Base-by-base conservation (phyloP, 2,329 filamentous ascomycete genomes). In the Talaromyces sp. region DNA sequence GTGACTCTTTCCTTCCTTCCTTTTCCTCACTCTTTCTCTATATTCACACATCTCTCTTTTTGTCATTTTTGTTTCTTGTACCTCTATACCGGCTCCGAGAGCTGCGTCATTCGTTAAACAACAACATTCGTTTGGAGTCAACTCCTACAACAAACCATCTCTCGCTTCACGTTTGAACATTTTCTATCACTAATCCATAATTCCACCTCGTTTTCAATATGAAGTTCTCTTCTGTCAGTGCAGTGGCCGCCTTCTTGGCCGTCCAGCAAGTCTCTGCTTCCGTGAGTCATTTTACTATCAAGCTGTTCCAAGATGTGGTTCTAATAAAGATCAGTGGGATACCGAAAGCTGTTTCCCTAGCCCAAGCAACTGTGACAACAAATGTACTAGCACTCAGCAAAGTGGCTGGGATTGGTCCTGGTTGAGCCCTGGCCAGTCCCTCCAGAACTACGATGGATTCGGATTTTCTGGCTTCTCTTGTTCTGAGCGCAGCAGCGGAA, bases 381-480 rank as follows among this genome's bases (percentile, higher is more conserved):
- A 89, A 72, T 97, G 94, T 80, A 87, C 85, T 66, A 76, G 84
- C n/a, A 78, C 87, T 69, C 91, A 96, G 81, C 79, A 84, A 68
- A 70, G 73, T 24, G 93, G 92, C 59, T 95, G 90, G 77, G 81
- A 89, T 82, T 97, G 90, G 86, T 78, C 78, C 31, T 85, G 86
- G 69, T 84, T 96, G 27, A 71, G 76, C 68, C 69, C 80, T 41
- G 92, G 91, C 52, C 41, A 52, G 14, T 72, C 75, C 16, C 88
- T 96, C 79, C 78, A 76, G 69, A 79, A 76, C 70, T 96, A 92
- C 77, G 86, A 86, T 61, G 90, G 87, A 73, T 92, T 94, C 78
- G 80, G 84, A 68, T 94, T 93, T 83, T 85, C 81, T 57, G 91
- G 90, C 72, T 95, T 89, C 81, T 81, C 81, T 61, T 96, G 91